phyloP scores from a whole-genome alignment of 768 basidiomycete genomes.

The Multifurca ochricompacta region DNA sequence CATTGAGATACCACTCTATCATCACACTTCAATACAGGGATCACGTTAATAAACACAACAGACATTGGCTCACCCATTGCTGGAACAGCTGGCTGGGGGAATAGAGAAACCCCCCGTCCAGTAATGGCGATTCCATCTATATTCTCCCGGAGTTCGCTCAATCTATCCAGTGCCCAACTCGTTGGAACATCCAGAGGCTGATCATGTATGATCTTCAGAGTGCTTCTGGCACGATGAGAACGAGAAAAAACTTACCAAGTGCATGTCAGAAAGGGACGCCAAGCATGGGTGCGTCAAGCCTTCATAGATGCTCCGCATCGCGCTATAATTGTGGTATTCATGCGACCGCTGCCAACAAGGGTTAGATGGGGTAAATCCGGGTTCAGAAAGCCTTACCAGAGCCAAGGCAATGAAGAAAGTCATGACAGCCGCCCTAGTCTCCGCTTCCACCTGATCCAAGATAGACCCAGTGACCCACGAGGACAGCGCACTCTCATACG shows the following conservation, averaged over 20 bases:
- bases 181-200: constrained; percentile 7
- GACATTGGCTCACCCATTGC: background rate
- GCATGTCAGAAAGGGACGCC: background rate
- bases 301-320: constrained; percentile 31
- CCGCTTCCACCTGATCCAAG: constrained; percentile 8
- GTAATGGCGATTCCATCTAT: background rate
- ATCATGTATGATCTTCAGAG: background rate
- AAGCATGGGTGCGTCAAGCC: constrained; percentile 13
- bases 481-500: constrained; percentile 10
- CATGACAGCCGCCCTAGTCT: constrained; percentile 4
- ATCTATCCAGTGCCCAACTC: background rate
- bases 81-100: constrained; percentile 11
- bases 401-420: constrained; percentile 13
- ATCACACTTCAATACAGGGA: background rate
- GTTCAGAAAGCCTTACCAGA: background rate
- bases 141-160: constrained; percentile 4
- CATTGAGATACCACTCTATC: constrained; percentile 7
- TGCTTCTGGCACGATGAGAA: too few relatives aligned
- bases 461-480: constrained; percentile 9
- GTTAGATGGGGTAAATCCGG: background rate
- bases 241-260: background rate
- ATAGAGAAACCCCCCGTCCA: background rate
- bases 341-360: constrained; percentile 7
- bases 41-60: too few relatives aligned
- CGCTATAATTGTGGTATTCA: constrained; percentile 21